Conservation (phyloP, 352 stramenopile genomes). For the Elongisporangium undulatum region DNA sequence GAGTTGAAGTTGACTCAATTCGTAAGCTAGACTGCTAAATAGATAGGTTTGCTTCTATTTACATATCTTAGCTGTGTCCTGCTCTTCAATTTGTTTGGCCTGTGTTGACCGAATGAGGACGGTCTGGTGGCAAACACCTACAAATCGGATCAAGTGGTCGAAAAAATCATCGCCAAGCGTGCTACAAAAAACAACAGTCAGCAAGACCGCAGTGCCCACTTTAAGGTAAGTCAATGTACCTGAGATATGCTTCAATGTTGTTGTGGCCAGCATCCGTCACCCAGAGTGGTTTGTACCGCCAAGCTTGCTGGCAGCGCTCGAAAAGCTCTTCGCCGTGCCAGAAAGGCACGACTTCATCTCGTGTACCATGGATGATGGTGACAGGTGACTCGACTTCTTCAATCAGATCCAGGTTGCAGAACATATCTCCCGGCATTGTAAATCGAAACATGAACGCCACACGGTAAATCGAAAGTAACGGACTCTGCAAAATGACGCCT, state of each 20-base stretch:
- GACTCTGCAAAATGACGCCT: constrained; percentile 96
- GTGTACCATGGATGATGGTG: constrained; percentile 98
- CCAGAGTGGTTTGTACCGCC: constrained; percentile 97
- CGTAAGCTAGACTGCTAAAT: no score
- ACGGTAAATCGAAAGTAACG: constrained; percentile 95
- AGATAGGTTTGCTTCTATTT: no score
- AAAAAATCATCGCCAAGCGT: constrained; percentile 79
- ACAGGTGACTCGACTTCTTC: constrained; percentile 90
- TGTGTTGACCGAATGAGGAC: constrained; percentile 36
- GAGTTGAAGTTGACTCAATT: no score
- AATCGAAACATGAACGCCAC: constrained; percentile 99
- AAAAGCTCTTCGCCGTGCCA: constrained; percentile 96
- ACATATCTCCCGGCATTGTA: constrained; percentile 95
- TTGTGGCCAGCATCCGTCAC: constrained; percentile 97
- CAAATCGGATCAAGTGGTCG: constrained; percentile 70
- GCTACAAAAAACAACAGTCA: constrained; percentile 18
- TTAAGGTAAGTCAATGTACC: constrained; percentile 24
- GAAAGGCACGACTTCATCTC: constrained; percentile 98
- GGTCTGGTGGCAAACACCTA: constrained; percentile 70
- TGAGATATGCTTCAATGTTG: constrained; percentile 97
- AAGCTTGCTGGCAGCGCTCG: constrained; percentile 87
- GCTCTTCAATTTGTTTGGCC: constrained; percentile 9
- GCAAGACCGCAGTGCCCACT: no score
- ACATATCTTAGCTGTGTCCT: no score
- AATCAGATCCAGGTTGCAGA: constrained; percentile 97